phyloP scores from a whole-genome alignment of 2,329 filamentous ascomycete species.

The Beauveria medogensis region DNA sequence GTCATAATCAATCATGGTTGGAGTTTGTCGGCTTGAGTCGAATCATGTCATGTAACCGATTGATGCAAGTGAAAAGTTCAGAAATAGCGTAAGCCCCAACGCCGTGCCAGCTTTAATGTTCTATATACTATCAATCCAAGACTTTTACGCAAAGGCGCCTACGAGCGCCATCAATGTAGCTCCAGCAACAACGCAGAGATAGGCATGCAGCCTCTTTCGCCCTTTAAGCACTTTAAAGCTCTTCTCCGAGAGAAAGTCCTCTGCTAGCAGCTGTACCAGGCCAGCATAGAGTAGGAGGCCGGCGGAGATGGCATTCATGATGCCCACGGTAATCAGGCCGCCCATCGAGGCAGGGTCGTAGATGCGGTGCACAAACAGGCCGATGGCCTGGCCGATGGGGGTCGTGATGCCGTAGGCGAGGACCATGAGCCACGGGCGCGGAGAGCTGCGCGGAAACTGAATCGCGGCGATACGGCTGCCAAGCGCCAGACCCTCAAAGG shows the following conservation, averaged over 20 bases:
- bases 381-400: conserved; percentile 76
- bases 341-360: conserved; percentile 73
- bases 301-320: conserved; percentile 80
- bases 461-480: conserved; percentile 79
- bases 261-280: conserved; percentile 73
- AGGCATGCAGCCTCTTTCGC: conserved; percentile 52
- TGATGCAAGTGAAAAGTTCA: not conserved
- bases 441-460: conserved; percentile 64
- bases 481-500: conserved; percentile 80
- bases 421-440: conserved; percentile 77
- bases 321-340: conserved; percentile 72
- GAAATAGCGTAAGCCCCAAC: not conserved
- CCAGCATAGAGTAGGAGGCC: conserved; percentile 76
- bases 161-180: conserved; percentile 63
- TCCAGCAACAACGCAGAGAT: conserved; percentile 53
- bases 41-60: not conserved
- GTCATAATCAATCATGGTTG: not conserved
- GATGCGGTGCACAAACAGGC: conserved; percentile 65
- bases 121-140: not conserved
- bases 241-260: conserved; percentile 74
- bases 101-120: not conserved
- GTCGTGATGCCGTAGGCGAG: conserved; percentile 70
- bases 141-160: conserved; percentile 56
- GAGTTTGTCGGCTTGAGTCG: too few species aligned
- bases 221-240: conserved; percentile 61